phyloP scores from a whole-genome alignment of 495 filamentous ascomycete species.

The Penicillium herquei region DNA sequence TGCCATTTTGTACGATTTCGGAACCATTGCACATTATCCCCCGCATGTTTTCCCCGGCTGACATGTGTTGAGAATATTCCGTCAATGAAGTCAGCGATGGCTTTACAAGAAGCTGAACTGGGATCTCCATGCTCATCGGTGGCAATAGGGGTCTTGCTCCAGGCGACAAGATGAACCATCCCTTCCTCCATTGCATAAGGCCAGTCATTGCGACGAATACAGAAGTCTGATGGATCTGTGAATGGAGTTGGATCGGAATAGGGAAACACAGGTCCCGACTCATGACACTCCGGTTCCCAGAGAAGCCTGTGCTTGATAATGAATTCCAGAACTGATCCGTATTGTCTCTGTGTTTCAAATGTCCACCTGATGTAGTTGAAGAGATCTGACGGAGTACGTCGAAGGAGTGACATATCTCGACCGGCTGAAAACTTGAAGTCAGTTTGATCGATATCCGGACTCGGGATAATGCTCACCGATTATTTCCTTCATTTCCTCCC shows the following conservation, averaged over 20 bases:
- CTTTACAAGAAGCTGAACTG: neutral
- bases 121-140: neutral
- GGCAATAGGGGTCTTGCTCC: neutral
- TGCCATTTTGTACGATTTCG: conserved; percentile 2
- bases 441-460: neutral
- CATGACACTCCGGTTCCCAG: neutral
- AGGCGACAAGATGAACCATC: conserved; percentile 1
- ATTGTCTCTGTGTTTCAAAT: neutral
- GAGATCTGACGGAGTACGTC: neutral
- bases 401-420: neutral
- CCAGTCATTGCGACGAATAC: conserved; percentile 1
- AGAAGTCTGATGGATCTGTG: neutral
- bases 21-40: conserved; percentile 1
- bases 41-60: neutral
- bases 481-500: neutral
- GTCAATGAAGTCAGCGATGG: neutral
- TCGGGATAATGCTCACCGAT: neutral
- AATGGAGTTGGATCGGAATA: neutral
- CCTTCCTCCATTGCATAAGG: neutral
- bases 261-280: neutral
- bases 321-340: neutral
- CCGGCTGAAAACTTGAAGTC: neutral
- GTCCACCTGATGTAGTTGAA: conserved; percentile 1
- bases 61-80: neutral
- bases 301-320: neutral